These are phyloP conservation scores for Arctium minus DNA, from an alignment of 129 eudicot species.

Conservation along the genomic window DNA sequence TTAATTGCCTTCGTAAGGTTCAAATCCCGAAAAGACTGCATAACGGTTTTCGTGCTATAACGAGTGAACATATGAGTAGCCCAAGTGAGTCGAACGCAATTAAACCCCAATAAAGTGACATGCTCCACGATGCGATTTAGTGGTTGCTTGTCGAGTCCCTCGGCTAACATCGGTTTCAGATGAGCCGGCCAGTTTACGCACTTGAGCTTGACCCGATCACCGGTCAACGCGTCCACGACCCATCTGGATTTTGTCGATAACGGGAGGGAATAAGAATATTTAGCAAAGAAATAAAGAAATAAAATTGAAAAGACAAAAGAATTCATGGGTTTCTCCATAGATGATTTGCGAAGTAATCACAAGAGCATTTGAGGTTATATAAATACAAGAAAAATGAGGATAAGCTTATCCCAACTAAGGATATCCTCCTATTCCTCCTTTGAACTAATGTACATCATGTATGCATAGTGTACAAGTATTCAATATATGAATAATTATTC, in stretches of 20 bases:
- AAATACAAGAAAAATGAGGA: not conserved
- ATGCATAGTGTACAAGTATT: not conserved
- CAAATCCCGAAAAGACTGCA: constrained; percentile 26
- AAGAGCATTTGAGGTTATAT: constrained; percentile 16
- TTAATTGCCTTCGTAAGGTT: constrained; percentile 25
- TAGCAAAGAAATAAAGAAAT: not conserved
- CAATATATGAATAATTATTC: constrained; percentile 3
- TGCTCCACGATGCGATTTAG: constrained; percentile 27
- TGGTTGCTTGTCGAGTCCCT: constrained; percentile 67
- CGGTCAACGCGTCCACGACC: constrained; percentile 39
- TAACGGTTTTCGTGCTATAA: constrained; percentile 30
- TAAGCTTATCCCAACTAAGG: not conserved
- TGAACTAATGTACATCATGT: not conserved
- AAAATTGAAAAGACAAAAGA: not conserved
- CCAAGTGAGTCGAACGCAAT: constrained; percentile 38
- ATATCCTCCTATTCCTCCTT: not conserved
- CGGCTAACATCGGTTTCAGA: constrained; percentile 53
- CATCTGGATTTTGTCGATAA: constrained; percentile 62
- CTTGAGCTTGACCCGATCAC: constrained; percentile 50
- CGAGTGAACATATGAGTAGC: constrained; percentile 42
- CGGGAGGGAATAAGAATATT: constrained; percentile 27
- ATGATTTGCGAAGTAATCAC: not conserved
- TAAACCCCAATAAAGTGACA: constrained; percentile 24
- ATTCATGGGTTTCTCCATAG: constrained; percentile 20
- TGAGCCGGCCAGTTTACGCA: constrained; percentile 72